These are phyloP conservation scores for Candida suzukii DNA, from an alignment of 805 yeast species.

Conservation along the genomic window DNA sequence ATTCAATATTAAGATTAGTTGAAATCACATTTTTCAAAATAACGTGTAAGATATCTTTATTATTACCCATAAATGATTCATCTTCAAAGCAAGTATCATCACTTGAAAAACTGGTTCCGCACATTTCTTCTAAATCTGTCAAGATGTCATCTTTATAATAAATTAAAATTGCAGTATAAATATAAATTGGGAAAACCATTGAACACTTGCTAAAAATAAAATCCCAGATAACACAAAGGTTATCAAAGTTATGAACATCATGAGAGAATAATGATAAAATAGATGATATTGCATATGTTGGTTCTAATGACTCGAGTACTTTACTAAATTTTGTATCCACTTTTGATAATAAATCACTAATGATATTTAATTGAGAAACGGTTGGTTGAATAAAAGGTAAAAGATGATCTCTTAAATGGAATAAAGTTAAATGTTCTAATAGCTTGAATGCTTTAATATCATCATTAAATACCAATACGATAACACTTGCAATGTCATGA, in stretches of 20 bases:
- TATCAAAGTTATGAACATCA: slow-evolving; percentile 43
- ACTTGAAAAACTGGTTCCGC: slow-evolving; percentile 21
- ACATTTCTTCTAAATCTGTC: slow-evolving; percentile 21
- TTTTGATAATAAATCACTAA: slow-evolving; percentile 52
- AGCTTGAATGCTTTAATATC: slow-evolving; percentile 32
- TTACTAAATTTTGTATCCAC: slow-evolving; percentile 40
- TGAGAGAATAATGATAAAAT: slow-evolving; percentile 76
- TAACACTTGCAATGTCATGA: slow-evolving; percentile 76
- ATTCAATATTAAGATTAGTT: slow-evolving; percentile 15
- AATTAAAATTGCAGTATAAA: slow-evolving; percentile 53
- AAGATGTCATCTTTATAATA: slow-evolving; percentile 38
- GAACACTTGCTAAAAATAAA: slow-evolving; percentile 51
- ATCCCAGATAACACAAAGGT: slow-evolving; percentile 62
- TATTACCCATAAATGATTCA: slow-evolving; percentile 11
- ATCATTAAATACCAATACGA: slow-evolving; percentile 43
- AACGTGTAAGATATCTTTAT: slow-evolving; percentile 20
- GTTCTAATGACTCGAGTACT: slow-evolving; percentile 36
- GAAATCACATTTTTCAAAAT: slow-evolving; percentile 20
- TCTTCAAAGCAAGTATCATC: slow-evolving; percentile 15
- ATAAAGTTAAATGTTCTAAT: slow-evolving; percentile 49
- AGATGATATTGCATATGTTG: slow-evolving; percentile 68
- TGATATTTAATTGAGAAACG: slow-evolving; percentile 53
- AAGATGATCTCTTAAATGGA: slow-evolving; percentile 81
- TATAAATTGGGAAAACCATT: slow-evolving; percentile 45
- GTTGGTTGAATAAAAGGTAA: slow-evolving; percentile 61